Base-by-base conservation (phyloP, 495 filamentous ascomycete species). In the Immersiella caudata region DNA sequence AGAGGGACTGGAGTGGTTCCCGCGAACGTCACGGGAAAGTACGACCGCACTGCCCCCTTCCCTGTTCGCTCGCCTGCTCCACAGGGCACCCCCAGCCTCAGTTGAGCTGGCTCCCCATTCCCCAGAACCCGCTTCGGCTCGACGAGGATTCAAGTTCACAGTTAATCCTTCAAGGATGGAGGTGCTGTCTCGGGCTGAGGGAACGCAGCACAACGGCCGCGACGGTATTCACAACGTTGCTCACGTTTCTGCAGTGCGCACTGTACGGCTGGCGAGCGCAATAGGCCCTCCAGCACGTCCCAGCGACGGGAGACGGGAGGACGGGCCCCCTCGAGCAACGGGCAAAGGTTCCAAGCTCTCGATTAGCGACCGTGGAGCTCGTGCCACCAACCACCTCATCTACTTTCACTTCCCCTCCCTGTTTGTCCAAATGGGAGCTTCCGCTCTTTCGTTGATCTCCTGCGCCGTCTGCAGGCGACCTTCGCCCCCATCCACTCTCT, bases 81-180 rank as follows among this genome's bases (percentile, higher is more conserved):
- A 22, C 58, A 61, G 58, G 63, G 63, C 21, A 26, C 22, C 33
- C 52, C 62, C 63, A 58, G 63, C 63, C 63, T 40, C 63, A 49
- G 36, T 24, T 62, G 60, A 51, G 60, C 60, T 50, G 35, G 60
- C 60, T 14, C 26, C 22, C 26, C 26, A 27, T 57, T 21, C 54
- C 18, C 54, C 54, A 22, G 52, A 55, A 55, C 52, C 52, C 52
- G 20, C 52, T 26, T 27, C 56, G 1, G 9, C 18, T 59, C 56
- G 26, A 26, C 25, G 26, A 2, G 14, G 56, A 26, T 22, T 22
- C 9, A 22, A 16, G 52, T 11, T 11, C 14, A 55, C 8, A 11
- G 2, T 55, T n/a, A 55, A 33, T 3, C 29, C 12, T 52, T 52
- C 49, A 18, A 52, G 3, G 16, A 22, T 3, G 21, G 49, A 22